Evolutionary conservation across 2,329 filamentous ascomycete genomes (phyloP), one percentile per base, ranked within the genome.

Genomic region (Penicillium sp.): DNA sequence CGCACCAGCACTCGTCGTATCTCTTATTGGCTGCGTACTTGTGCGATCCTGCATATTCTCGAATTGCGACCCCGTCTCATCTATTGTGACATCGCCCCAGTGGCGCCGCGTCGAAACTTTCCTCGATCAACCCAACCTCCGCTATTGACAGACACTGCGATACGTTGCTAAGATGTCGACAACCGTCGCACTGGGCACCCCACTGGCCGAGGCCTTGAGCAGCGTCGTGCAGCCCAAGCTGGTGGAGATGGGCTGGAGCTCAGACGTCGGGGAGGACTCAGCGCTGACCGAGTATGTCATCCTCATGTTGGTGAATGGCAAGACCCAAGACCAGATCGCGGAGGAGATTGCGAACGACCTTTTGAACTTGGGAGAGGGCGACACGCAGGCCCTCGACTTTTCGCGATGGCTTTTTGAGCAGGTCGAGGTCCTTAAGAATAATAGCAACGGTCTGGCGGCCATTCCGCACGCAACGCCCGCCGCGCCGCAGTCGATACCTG

Each of bases 261-360:
- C 88, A 28, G 88, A 88, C 64, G 89, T 87, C 60, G 88, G 90
- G 65, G 84, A 85, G 67, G 91, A 93, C 72, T 87, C 87, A 23
- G 90, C 91, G 38, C 83, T 99, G 59, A 88, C 91, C 59, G 94
- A 99, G 77, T 99, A 97, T 77, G 94, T 99, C 64, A 88, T 97
- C 58, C 84, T 97, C 61, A 97, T 97, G 93, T 83, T 99, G 30
- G 90, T 90, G 61, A 97, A 97, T 75, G 91, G 92, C 66, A 97
- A 96, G 74, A 91, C 89, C 3, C 88, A 96, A 71, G 86, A 92
- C 51, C 88, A 97, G 70, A 93, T 99, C 63, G 89, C 91, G 9
- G 79, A 84, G 45, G 94, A 99, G 71, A 84, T 99, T 14, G 89
- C 92, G 1, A 88, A 87, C 62, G 94, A 99, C 66, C 82, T 99